These are phyloP conservation scores for Botrytis tulipae DNA, from an alignment of 2,329 filamentous ascomycete species.

Conservation along the genomic window DNA sequence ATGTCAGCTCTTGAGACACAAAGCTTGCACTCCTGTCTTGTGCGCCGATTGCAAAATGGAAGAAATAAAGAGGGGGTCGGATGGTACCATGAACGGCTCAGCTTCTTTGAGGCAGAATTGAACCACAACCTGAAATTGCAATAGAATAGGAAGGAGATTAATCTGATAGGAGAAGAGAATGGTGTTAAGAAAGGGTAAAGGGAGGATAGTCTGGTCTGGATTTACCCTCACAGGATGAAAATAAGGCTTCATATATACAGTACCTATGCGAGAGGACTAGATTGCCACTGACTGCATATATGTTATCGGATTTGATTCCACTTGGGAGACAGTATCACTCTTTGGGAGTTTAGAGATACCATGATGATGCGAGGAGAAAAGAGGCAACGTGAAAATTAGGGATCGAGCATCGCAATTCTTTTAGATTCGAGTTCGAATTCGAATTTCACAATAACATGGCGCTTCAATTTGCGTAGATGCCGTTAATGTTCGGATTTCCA, in stretches of 20 bases:
- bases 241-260: constrained; percentile 42
- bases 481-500: neutral
- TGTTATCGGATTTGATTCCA: constrained; percentile 41
- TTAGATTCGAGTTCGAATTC: neutral
- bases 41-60: constrained; percentile 42
- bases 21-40: constrained; percentile 44
- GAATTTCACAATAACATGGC: neutral
- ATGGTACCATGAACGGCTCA: constrained; percentile 46
- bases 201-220: constrained; percentile 43
- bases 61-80: constrained; percentile 42
- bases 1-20: constrained; percentile 42
- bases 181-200: constrained; percentile 7
- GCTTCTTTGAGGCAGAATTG: constrained; percentile 41
- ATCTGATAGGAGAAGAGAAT: constrained; percentile 9
- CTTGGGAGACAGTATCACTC: constrained; percentile 38
- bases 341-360: constrained; percentile 22
- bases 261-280: constrained; percentile 39
- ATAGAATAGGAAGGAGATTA: constrained; percentile 34
- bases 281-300: constrained; percentile 38
- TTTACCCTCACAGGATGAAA: constrained; percentile 40
- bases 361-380: constrained; percentile 24
- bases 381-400: neutral
- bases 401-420: neutral
- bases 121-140: constrained; percentile 44
- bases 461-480: neutral